Percentiles rank a stretch among this genome's conserved stretches.
Evolutionary conservation across 2,329 filamentous ascomycete genomes (phyloP).

Genomic region (Trichoderma polysporum): DNA sequence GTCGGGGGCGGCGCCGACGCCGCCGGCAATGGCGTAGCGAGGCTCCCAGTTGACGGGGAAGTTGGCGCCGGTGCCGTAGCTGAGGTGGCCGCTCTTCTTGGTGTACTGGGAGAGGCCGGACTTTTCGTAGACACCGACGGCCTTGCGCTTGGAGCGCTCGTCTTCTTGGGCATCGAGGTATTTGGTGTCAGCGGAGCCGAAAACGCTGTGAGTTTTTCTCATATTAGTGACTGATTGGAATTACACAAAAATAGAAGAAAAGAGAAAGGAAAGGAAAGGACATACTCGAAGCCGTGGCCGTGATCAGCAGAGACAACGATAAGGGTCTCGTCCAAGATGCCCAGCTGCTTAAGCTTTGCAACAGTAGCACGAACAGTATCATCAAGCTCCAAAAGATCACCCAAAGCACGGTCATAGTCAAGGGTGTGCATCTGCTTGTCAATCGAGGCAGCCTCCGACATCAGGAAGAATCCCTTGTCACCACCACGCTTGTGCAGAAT

Average conservation of each 20-base stretch:
- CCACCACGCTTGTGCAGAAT: conserved; percentile 67
- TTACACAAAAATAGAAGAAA: neutral
- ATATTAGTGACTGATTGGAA: conserved; percentile 8
- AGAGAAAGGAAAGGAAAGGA: conserved; percentile 11
- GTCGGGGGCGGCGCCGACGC: conserved; percentile 71
- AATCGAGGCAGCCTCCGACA: conserved; percentile 81
- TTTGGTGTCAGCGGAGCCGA: conserved; percentile 75
- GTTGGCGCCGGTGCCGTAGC: conserved; percentile 70
- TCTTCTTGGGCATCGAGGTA: conserved; percentile 66
- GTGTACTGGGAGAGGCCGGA: conserved; percentile 77
- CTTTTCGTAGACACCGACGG: conserved; percentile 70
- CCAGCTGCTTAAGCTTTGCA: conserved; percentile 63
- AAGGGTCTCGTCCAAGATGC: conserved; percentile 71
- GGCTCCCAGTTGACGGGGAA: conserved; percentile 87
- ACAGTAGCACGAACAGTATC: conserved; percentile 78
- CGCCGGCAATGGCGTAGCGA: conserved; percentile 75
- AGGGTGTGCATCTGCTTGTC: conserved; percentile 89
- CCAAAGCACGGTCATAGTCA: conserved; percentile 82
- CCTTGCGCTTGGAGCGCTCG: conserved; percentile 71
- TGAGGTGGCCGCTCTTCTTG: conserved; percentile 54
- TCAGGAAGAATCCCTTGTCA: conserved; percentile 79
- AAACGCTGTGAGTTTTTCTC: conserved; percentile 51
- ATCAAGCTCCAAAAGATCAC: conserved; percentile 81
- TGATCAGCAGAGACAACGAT: conserved; percentile 84
- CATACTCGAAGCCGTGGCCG: conserved; percentile 77